Evolutionary conservation across 805 yeast species (phyloP).

Genomic region (Metschnikowia proteae): DNA sequence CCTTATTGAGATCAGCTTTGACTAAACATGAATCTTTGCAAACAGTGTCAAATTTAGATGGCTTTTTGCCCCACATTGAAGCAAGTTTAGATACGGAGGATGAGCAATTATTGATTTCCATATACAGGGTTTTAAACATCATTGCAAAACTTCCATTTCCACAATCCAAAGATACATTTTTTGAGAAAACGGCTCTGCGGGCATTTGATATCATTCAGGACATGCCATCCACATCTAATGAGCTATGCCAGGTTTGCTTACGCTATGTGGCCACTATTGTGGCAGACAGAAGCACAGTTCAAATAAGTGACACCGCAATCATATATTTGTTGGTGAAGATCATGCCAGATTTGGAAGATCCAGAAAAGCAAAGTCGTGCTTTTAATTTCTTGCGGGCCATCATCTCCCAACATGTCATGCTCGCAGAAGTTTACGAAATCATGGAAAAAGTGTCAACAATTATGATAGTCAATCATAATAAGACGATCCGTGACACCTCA

Average conservation of each 20-base stretch:
- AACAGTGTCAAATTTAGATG: constrained; percentile 57
- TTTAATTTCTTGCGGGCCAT: constrained; percentile 78
- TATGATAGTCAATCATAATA: constrained; percentile 86
- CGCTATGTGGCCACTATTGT: constrained; percentile 69
- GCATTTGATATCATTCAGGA: constrained; percentile 65
- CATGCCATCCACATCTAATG: constrained; percentile 72
- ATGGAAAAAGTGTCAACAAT: constrained; percentile 77
- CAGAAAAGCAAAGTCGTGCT: constrained; percentile 82
- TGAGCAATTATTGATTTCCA: constrained; percentile 71
- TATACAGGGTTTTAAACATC: constrained; percentile 59
- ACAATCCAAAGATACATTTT: constrained; percentile 46
- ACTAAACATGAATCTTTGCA: constrained; percentile 58
- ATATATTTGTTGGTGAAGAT: constrained; percentile 69
- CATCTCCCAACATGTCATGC: constrained; percentile 64
- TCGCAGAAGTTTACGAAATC: constrained; percentile 87
- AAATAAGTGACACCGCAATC: constrained; percentile 65
- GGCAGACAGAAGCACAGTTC: constrained; percentile 62
- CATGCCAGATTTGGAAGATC: constrained; percentile 86
- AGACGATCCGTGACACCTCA: constrained; percentile 78
- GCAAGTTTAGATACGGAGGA: constrained; percentile 58
- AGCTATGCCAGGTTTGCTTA: constrained; percentile 74
- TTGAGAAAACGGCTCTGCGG: constrained; percentile 58
- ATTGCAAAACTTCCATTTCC: constrained; percentile 61
- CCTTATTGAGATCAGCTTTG: constrained; percentile 68
- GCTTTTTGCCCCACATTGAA: constrained; percentile 72